phyloP scores from a whole-genome alignment of 306 rosid species.

The Arachis hypogaea region DNA sequence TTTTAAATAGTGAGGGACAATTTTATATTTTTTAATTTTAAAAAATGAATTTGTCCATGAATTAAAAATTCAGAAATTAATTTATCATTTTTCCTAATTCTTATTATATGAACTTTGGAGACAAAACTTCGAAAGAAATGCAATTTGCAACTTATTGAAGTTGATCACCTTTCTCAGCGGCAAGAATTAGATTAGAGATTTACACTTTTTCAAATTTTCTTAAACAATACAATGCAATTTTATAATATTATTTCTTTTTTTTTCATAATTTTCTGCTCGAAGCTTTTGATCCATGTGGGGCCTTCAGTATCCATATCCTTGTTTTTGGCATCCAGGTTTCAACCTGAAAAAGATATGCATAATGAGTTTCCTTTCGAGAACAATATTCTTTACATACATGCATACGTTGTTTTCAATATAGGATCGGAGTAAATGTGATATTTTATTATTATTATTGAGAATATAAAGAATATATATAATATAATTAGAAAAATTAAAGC shows the following conservation, averaged over 20 bases:
- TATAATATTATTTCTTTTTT: slow-evolving; percentile 19
- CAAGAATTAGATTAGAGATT: slow-evolving; percentile 1
- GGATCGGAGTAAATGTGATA: background rate
- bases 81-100: too few relatives aligned
- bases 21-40: too few relatives aligned
- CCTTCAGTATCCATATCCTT: slow-evolving; percentile 14
- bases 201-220: slow-evolving; percentile 1
- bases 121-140: background rate
- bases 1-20: too few relatives aligned
- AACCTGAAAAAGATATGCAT: slow-evolving; percentile 26
- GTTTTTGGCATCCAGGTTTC: background rate
- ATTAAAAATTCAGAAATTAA: too few relatives aligned
- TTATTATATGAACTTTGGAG: background rate
- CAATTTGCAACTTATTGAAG: background rate
- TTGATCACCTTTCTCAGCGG: background rate
- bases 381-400: slow-evolving; percentile 31
- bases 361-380: slow-evolving; percentile 29
- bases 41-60: too few relatives aligned
- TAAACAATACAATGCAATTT: slow-evolving; percentile 1
- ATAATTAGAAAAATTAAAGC: too few relatives aligned
- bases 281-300: slow-evolving; percentile 34
- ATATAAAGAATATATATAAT: background rate
- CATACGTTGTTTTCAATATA: slow-evolving; percentile 1
- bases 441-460: background rate
- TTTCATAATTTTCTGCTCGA: slow-evolving; percentile 18